Conservation (phyloP, 2,329 filamentous ascomycete genomes). For the Neonectria magnoliae region DNA sequence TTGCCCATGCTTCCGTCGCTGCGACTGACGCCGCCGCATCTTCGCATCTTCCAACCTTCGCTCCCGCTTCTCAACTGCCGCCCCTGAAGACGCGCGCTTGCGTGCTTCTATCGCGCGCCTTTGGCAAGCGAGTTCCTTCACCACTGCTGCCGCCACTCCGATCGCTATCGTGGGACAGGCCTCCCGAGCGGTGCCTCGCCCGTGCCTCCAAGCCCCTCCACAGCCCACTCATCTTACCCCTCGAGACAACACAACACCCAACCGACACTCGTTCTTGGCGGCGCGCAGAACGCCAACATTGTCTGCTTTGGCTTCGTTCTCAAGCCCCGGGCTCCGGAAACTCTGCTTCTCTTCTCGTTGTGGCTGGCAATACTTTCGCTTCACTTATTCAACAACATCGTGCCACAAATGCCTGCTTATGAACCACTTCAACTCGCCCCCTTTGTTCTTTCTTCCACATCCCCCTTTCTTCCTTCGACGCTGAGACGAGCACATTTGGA, state of each 20-base stretch:
- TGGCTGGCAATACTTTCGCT: slow-evolving; percentile 28
- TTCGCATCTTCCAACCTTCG: slow-evolving; percentile 34
- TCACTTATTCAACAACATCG: slow-evolving; percentile 18
- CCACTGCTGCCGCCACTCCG: slow-evolving; percentile 2
- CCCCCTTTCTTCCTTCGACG: slow-evolving; percentile 13
- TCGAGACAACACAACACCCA: slow-evolving; percentile 22
- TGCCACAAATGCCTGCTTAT: slow-evolving; percentile 28
- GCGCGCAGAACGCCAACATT: slow-evolving; percentile 18
- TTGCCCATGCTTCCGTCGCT: slow-evolving; percentile 19
- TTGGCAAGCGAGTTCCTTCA: slow-evolving; percentile 27
- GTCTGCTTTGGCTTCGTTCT: slow-evolving; percentile 5
- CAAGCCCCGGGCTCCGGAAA: slow-evolving; percentile 9
- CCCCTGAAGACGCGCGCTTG: slow-evolving; percentile 29
- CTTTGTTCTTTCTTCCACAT: slow-evolving; percentile 20
- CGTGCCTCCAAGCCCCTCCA: slow-evolving; percentile 19
- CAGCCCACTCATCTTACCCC: slow-evolving; percentile 14
- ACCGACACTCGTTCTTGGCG: slow-evolving; percentile 25
- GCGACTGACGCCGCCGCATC: slow-evolving; percentile 24
- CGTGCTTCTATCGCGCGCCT: slow-evolving; percentile 28
- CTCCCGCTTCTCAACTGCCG: slow-evolving; percentile 30
- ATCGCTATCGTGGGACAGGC: slow-evolving; percentile 21
- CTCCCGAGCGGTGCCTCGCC: slow-evolving; percentile 8
- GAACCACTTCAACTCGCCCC: slow-evolving; percentile 19
- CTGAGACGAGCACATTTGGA: slow-evolving; percentile 16
- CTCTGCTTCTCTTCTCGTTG: slow-evolving; percentile 19